A percentile compares a stretch with the other conserved stretches of the same genome.
These are phyloP conservation scores for Backusella circina DNA, from an alignment of 192 early-diverging fungal genomes.

Conservation along the genomic window DNA sequence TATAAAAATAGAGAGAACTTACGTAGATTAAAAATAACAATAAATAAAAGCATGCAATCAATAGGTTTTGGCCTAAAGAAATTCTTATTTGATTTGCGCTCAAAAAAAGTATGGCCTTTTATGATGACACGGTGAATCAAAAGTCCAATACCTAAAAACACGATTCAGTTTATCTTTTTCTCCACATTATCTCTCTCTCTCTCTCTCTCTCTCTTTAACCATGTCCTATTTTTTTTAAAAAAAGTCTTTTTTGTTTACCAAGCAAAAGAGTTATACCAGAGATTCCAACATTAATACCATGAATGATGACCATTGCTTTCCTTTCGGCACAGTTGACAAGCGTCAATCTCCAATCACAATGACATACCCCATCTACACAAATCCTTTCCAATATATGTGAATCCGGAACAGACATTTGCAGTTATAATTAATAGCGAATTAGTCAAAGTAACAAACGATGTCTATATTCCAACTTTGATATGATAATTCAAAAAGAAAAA, in stretches of 20 bases:
- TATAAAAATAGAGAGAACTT: neutral
- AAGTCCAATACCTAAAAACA: slow-evolving; percentile 8
- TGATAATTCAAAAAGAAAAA: neutral
- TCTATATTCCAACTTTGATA: neutral
- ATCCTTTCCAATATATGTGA: neutral
- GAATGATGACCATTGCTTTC: slow-evolving; percentile 11
- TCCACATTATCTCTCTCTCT: neutral
- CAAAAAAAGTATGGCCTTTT: slow-evolving; percentile 22
- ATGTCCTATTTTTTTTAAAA: neutral
- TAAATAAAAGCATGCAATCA: slow-evolving; percentile 25
- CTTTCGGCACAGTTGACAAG: slow-evolving; percentile 8
- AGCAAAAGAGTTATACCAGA: slow-evolving; percentile 12
- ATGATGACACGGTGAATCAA: slow-evolving; percentile 20
- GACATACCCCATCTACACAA: slow-evolving; percentile 14
- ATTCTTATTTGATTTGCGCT: slow-evolving; percentile 8
- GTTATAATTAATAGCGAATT: neutral
- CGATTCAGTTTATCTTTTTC: neutral
- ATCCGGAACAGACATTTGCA: neutral
- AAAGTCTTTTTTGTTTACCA: slow-evolving; percentile 11
- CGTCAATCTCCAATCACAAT: slow-evolving; percentile 33
- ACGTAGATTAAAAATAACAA: slow-evolving; percentile 24
- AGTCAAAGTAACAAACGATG: neutral
- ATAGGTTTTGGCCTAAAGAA: slow-evolving; percentile 27
- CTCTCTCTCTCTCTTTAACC: neutral
- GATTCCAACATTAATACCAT: slow-evolving; percentile 19